Conservation (phyloP, 1,139 yeast genomes). For the Pichia sp. region DNA sequence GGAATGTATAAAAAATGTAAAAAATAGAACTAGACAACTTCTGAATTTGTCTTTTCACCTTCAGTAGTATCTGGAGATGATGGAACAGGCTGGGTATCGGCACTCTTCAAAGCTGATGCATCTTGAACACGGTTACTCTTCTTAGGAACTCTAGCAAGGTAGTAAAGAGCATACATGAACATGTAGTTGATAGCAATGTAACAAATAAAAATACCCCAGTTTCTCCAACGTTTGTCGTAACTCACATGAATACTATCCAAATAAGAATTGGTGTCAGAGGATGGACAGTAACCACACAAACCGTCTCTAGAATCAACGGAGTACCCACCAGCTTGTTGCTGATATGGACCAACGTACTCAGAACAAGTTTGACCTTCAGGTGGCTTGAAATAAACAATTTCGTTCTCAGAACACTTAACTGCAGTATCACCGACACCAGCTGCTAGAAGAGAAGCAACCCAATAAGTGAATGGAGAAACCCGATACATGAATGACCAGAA, state of each 20-base stretch:
- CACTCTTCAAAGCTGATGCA: slow-evolving; percentile 23
- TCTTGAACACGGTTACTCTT: slow-evolving; percentile 23
- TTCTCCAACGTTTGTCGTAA: slow-evolving; percentile 46
- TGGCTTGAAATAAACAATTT: slow-evolving; percentile 42
- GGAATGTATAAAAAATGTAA: no score
- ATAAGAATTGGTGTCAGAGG: slow-evolving; percentile 31
- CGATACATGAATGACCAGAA: slow-evolving; percentile 56
- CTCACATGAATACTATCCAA: slow-evolving; percentile 28
- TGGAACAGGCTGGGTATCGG: neutral
- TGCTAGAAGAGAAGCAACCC: slow-evolving; percentile 40
- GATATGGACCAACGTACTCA: slow-evolving; percentile 34
- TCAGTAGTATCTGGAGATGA: slow-evolving; percentile 1
- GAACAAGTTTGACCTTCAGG: slow-evolving; percentile 43
- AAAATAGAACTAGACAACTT: no score
- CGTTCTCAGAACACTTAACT: slow-evolving; percentile 40
- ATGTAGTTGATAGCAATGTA: slow-evolving; percentile 39
- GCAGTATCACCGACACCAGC: slow-evolving; percentile 36
- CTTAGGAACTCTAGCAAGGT: slow-evolving; percentile 31
- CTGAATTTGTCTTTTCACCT: no score
- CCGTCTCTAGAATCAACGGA: slow-evolving; percentile 34
- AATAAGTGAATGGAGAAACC: slow-evolving; percentile 49
- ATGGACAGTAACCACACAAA: slow-evolving; percentile 40
- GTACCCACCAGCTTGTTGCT: slow-evolving; percentile 38
- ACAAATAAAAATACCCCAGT: slow-evolving; percentile 49
- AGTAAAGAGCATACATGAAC: slow-evolving; percentile 35